These are phyloP conservation scores for Daldinia loculata DNA, from an alignment of 495 filamentous ascomycete genomes.

Conservation along the genomic window DNA sequence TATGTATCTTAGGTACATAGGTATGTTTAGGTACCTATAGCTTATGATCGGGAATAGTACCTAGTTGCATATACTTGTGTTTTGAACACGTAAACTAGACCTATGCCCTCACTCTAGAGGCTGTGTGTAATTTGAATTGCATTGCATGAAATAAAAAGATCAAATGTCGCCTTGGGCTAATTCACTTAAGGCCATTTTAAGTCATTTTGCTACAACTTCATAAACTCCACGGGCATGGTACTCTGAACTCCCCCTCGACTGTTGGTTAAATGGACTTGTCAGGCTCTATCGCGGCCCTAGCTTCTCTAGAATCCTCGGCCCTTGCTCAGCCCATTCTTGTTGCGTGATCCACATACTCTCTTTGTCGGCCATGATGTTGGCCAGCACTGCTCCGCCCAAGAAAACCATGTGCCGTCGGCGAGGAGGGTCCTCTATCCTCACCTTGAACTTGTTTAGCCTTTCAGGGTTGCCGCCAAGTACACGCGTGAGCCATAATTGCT, in stretches of 20 bases:
- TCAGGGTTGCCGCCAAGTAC: constrained; percentile 91
- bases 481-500: constrained; percentile 96
- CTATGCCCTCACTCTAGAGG: neutral
- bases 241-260: constrained; percentile 14
- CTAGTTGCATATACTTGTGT: too few species aligned
- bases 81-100: too few species aligned
- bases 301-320: constrained; percentile 85
- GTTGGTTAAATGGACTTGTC: neutral
- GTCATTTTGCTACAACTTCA: constrained; percentile 34
- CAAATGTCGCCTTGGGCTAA: neutral
- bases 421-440: constrained; percentile 97
- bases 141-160: constrained; percentile 10
- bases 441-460: constrained; percentile 97
- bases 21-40: neutral
- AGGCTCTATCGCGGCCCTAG: constrained; percentile 76
- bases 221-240: constrained; percentile 35
- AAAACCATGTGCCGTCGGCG: constrained; percentile 98
- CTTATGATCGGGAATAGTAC: too few species aligned
- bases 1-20: too few species aligned
- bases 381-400: constrained; percentile 93
- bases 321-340: constrained; percentile 95
- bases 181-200: constrained; percentile 28
- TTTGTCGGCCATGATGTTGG: constrained; percentile 98
- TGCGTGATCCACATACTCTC: constrained; percentile 99
- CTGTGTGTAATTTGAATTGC: neutral